Conservation (phyloP, 2,329 filamentous ascomycete species). For the Madurella mycetomatis region DNA sequence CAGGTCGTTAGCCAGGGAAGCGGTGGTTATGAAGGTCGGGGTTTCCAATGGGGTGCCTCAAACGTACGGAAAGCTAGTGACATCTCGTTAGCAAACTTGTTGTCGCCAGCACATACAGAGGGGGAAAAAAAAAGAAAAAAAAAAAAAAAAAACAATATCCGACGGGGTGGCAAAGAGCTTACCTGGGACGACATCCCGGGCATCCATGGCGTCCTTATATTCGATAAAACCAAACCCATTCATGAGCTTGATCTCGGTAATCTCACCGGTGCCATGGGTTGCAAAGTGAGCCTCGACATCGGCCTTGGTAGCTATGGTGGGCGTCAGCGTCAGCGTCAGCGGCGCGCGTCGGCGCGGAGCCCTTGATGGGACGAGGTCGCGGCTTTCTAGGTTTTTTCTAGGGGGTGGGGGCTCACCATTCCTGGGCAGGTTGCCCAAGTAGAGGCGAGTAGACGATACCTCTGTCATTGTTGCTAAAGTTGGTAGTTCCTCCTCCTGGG, state of each 20-base stretch:
- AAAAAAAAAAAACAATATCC: constrained; percentile 6
- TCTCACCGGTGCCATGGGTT: constrained; percentile 93
- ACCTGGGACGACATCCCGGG: constrained; percentile 97
- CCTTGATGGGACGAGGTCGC: not conserved
- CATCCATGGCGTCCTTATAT: constrained; percentile 98
- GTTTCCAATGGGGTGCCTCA: constrained; percentile 33
- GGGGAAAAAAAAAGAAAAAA: constrained; percentile 17
- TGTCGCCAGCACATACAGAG: constrained; percentile 15
- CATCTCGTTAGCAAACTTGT: constrained; percentile 24
- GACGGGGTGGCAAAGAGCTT: constrained; percentile 35
- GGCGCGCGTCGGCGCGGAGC: not conserved
- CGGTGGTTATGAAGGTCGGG: constrained; percentile 29
- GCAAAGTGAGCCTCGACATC: constrained; percentile 95
- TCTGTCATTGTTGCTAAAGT: constrained; percentile 62
- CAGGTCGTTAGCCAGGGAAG: constrained; percentile 36
- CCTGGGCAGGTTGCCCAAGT: constrained; percentile 95
- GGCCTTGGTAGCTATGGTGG: constrained; percentile 78
- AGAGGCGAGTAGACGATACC: constrained; percentile 91
- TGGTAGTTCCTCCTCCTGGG: constrained; percentile 3
- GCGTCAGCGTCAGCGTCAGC: constrained; percentile 46
- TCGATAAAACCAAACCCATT: constrained; percentile 99
- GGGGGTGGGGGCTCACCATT: constrained; percentile 63
- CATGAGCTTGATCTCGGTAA: constrained; percentile 99
- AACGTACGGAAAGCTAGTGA: constrained; percentile 58
- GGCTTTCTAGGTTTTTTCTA: not conserved